Conservation (phyloP, 495 filamentous ascomycete species). For the Usnea hakonensis region DNA sequence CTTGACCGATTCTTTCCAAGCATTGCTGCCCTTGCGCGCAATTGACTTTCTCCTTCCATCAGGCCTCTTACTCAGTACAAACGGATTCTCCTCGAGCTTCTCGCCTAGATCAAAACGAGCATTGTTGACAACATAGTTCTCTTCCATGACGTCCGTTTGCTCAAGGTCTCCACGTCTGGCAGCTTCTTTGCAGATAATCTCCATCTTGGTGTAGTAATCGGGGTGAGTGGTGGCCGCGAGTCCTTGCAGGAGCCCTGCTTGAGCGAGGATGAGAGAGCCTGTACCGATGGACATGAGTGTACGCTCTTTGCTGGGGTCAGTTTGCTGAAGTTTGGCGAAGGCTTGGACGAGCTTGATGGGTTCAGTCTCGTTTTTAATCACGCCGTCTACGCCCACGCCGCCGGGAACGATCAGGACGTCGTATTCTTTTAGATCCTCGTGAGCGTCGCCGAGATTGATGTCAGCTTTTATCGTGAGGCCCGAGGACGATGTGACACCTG, state of each 20-base stretch:
- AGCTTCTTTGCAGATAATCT: conserved; percentile 60
- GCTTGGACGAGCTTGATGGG: conserved; percentile 57
- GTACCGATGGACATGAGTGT: conserved; percentile 71
- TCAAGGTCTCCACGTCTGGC: conserved; percentile 43
- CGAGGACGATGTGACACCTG: conserved; percentile 36
- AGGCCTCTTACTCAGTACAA: conserved; percentile 58
- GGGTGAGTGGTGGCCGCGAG: conserved; percentile 66
- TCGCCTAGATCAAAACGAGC: conserved; percentile 67
- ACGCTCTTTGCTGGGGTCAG: conserved; percentile 60
- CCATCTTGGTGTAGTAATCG: conserved; percentile 53
- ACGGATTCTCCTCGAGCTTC: conserved; percentile 65
- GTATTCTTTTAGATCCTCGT: conserved; percentile 59
- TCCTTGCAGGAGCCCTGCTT: conserved; percentile 62
- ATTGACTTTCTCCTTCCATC: conserved; percentile 52
- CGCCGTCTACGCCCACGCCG: conserved; percentile 39
- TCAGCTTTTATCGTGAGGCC: conserved; percentile 40
- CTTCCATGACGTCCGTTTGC: conserved; percentile 65
- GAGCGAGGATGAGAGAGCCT: conserved; percentile 62
- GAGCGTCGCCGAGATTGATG: conserved; percentile 52
- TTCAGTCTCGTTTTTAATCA: conserved; percentile 46
- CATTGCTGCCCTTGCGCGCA: conserved; percentile 64
- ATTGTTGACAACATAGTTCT: conserved; percentile 75
- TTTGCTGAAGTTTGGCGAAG: conserved; percentile 58
- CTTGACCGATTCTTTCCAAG: conserved; percentile 55
- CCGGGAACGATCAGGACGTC: conserved; percentile 64